phyloP scores from a whole-genome alignment of 2,329 filamentous ascomycete genomes.

The Trichoderma atroviride region DNA sequence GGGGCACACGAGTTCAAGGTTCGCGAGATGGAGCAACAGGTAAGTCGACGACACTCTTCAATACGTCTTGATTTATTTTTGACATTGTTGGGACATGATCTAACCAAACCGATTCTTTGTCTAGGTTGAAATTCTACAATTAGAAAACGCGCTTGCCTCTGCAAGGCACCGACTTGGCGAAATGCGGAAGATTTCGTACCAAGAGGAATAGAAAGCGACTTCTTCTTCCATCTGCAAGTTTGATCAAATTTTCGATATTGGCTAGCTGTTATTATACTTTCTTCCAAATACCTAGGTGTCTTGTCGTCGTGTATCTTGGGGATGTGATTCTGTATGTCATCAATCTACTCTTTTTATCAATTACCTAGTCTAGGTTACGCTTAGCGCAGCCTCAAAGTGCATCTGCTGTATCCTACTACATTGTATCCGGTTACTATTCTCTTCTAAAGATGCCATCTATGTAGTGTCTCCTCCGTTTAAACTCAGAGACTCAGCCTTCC shows the following conservation, averaged over 20 bases:
- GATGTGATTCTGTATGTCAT: background rate
- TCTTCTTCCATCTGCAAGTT: too few species aligned
- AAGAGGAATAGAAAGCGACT: slow-evolving; percentile 62
- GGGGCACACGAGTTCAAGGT: slow-evolving; percentile 98
- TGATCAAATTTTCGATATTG: background rate
- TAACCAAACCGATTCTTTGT: background rate
- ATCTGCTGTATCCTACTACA: background rate
- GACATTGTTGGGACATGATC: background rate
- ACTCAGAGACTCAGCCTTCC: slow-evolving; percentile 39
- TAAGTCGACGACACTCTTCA: slow-evolving; percentile 46
- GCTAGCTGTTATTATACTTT: background rate
- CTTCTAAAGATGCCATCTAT: background rate
- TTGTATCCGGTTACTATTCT: background rate
- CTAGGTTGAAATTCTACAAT: slow-evolving; percentile 93
- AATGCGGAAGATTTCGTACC: slow-evolving; percentile 97
- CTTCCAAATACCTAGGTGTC: background rate
- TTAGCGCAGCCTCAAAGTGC: background rate
- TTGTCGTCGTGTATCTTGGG: background rate
- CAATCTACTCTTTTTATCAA: background rate
- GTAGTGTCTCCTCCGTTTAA: slow-evolving; percentile 27
- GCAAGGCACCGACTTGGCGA: slow-evolving; percentile 86
- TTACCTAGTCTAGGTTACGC: background rate
- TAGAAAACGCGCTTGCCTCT: slow-evolving; percentile 81
- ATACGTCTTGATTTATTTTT: too few species aligned
- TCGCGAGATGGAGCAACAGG: slow-evolving; percentile 98